A percentile compares a stretch with the other conserved stretches of the same genome.
Evolutionary conservation across 768 basidiomycete genomes (phyloP).

Genomic region (Sarcodon sp.): DNA sequence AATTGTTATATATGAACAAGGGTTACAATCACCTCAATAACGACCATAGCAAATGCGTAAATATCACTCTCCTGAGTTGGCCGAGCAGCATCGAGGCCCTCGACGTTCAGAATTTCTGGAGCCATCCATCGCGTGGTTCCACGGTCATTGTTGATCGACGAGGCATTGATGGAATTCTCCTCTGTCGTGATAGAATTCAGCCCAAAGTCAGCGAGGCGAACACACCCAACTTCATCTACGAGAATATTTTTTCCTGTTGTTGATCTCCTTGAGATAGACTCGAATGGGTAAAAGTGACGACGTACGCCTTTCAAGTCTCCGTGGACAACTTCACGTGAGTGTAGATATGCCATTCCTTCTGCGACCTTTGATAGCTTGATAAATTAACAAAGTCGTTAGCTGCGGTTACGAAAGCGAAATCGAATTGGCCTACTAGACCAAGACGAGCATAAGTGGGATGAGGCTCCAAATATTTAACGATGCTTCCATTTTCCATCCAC

Average conservation of each 20-base stretch:
- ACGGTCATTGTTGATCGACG: neutral
- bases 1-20: no score
- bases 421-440: neutral
- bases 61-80: neutral
- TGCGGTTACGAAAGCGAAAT: no score
- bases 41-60: neutral
- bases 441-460: neutral
- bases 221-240: conserved; percentile 1
- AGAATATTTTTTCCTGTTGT: conserved; percentile 5
- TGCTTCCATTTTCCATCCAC: conserved; percentile 4
- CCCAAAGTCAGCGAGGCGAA: conserved; percentile 8
- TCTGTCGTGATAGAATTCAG: neutral
- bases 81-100: neutral
- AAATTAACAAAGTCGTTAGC: neutral
- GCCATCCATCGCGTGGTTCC: neutral
- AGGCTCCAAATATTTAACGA: neutral
- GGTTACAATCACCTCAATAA: neutral
- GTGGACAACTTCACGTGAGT: conserved; percentile 1
- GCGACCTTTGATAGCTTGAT: conserved; percentile 1
- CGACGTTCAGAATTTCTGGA: conserved; percentile 2
- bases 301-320: conserved; percentile 4
- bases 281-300: neutral
- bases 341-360: conserved; percentile 3
- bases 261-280: neutral
- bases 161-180: neutral